These are phyloP conservation scores for Chrysosporium queenslandicum DNA, from an alignment of 2,329 filamentous ascomycete genomes.

Conservation along the genomic window DNA sequence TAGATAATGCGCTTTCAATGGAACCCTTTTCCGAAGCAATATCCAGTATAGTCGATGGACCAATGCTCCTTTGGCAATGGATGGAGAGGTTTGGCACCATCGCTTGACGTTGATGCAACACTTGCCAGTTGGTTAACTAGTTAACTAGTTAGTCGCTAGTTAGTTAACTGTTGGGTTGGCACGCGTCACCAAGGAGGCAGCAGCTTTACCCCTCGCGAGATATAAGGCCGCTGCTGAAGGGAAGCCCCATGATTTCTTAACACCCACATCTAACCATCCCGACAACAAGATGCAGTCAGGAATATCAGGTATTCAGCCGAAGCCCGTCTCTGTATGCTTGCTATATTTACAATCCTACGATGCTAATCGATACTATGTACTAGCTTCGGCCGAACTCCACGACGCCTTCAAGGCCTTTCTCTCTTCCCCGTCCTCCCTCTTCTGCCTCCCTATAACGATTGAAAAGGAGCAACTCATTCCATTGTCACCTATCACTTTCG, in stretches of 20 bases:
- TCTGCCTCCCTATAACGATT: constrained; percentile 41
- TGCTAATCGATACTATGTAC: not conserved
- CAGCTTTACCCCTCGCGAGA: too few relatives aligned
- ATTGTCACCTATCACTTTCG: constrained; percentile 32
- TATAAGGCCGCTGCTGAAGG: too few relatives aligned
- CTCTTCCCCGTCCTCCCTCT: constrained; percentile 29
- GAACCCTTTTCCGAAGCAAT: not conserved
- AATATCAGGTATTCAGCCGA: constrained; percentile 33
- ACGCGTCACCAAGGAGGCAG: too few relatives aligned
- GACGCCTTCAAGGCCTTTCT: constrained; percentile 39
- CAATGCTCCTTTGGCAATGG: not conserved
- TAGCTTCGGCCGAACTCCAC: constrained; percentile 40
- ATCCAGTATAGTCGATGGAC: not conserved
- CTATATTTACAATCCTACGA: too few relatives aligned
- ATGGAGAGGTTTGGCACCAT: too few relatives aligned
- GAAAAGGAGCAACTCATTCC: constrained; percentile 36
- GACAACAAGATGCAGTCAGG: constrained; percentile 40
- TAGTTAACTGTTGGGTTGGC: too few relatives aligned
- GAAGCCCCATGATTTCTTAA: too few relatives aligned
- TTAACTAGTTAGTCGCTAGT: too few relatives aligned
- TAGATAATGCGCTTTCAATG: constrained; percentile 2
- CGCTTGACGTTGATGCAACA: too few relatives aligned
- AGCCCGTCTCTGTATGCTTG: too few relatives aligned
- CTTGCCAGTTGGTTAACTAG: not conserved
- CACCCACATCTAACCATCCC: too few relatives aligned